These are phyloP conservation scores for Fraxinus latifolia DNA, from an alignment of 305 asterid genomes.

Conservation along the genomic window DNA sequence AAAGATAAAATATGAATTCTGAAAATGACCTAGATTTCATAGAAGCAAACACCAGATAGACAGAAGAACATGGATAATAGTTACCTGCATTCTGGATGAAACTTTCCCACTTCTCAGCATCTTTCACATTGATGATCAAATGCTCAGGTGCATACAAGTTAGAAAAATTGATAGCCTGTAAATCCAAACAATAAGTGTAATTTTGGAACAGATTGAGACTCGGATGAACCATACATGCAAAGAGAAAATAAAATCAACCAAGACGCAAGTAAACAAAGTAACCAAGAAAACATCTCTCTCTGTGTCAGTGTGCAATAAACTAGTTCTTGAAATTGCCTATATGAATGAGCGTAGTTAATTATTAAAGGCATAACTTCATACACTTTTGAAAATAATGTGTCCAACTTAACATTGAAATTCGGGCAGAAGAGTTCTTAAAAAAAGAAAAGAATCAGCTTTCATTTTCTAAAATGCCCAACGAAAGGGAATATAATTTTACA, in stretches of 20 bases:
- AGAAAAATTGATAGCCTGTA: constrained; percentile 79
- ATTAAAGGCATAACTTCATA: not conserved
- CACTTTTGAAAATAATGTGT: not conserved
- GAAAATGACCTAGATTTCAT: not conserved
- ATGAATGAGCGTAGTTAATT: not conserved
- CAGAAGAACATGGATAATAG: not conserved
- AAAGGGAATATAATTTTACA: not conserved
- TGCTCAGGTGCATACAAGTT: constrained; percentile 94
- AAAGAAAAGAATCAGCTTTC: not conserved
- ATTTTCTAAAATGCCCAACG: not conserved
- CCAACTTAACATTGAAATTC: not conserved
- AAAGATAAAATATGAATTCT: not conserved
- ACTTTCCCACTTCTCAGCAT: constrained; percentile 94
- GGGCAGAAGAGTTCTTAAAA: not conserved
- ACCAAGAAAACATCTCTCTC: not conserved
- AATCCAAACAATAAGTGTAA: constrained; percentile 19
- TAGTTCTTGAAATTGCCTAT: constrained; percentile 7
- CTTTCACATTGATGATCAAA: constrained; percentile 79
- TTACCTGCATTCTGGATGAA: constrained; percentile 88
- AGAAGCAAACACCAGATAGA: constrained; percentile 1
- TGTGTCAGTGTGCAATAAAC: not conserved
- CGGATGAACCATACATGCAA: not conserved
- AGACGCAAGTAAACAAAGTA: not conserved
- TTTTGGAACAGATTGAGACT: not conserved
- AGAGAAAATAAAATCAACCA: constrained; percentile 13